phyloP scores from a whole-genome alignment of 345 rosid genomes.

The Hypericum androsaemum region DNA sequence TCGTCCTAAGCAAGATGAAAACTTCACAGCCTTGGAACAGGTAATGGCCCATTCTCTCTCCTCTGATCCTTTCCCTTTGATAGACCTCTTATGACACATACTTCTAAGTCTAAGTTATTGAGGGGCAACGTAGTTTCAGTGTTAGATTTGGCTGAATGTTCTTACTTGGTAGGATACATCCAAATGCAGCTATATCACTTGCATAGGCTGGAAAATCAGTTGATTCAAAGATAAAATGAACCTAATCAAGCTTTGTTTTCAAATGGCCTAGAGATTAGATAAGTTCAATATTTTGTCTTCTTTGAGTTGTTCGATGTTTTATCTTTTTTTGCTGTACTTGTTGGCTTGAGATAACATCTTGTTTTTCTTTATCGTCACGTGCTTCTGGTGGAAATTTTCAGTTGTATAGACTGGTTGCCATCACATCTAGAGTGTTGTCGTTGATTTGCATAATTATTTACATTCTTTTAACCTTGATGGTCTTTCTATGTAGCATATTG shows the following conservation, averaged over 20 bases:
- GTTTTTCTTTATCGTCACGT: background rate
- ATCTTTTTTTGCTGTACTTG: background rate
- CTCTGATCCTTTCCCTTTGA: background rate
- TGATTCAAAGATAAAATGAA: no score
- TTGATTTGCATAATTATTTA: background rate
- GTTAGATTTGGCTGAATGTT: no score
- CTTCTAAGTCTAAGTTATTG: no score
- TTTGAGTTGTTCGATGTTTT: background rate
- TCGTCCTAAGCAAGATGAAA: slow-evolving; percentile 59
- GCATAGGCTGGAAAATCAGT: no score
- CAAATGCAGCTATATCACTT: no score
- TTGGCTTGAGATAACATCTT: background rate
- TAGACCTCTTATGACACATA: background rate
- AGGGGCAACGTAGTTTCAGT: no score
- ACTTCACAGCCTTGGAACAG: slow-evolving; percentile 91
- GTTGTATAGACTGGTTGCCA: no score
- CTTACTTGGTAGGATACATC: no score
- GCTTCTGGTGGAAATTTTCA: no score
- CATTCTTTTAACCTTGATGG: slow-evolving; percentile 4
- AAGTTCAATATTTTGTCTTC: no score
- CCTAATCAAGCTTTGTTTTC: no score
- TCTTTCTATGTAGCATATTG: slow-evolving; percentile 64
- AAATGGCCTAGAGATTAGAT: no score
- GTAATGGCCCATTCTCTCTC: slow-evolving; percentile 22
- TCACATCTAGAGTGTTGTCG: background rate